These are phyloP conservation scores for Blastobotrys americana DNA, from an alignment of 805 yeast species.

Conservation along the genomic window DNA sequence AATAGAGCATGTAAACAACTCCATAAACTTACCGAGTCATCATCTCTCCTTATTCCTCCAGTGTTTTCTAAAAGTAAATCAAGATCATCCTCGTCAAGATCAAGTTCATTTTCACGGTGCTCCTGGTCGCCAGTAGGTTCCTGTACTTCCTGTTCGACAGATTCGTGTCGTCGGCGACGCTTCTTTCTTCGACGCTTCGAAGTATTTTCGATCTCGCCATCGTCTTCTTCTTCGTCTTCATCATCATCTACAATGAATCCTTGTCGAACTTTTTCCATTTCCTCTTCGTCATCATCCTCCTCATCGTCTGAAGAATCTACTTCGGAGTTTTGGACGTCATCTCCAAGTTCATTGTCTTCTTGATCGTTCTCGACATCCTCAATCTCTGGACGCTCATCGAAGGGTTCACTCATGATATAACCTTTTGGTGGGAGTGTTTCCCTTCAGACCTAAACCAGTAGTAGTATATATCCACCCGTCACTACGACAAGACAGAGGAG, in stretches of 20 bases:
- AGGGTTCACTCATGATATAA: conserved; percentile 7
- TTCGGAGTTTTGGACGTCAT: conserved; percentile 33
- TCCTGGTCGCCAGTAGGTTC: conserved; percentile 15
- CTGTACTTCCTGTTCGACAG: conserved; percentile 12
- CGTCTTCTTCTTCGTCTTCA: conserved; percentile 48
- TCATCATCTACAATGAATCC: conserved; percentile 94
- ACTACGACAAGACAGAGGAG: too few species aligned
- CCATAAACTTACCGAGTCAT: too few species aligned
- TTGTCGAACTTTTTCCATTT: conserved; percentile 63
- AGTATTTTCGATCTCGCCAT: conserved; percentile 15
- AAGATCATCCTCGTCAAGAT: conserved; percentile 89
- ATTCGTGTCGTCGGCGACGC: conserved; percentile 16
- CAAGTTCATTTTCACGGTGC: conserved; percentile 40
- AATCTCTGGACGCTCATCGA: conserved; percentile 4
- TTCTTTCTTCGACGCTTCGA: conserved; percentile 21
- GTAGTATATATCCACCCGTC: too few species aligned
- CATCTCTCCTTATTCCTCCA: conserved; percentile 42
- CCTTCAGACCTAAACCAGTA: too few species aligned
- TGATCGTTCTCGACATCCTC: conserved; percentile 18
- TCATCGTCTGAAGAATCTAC: conserved; percentile 85
- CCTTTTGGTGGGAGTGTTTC: not conserved
- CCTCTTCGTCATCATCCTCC: conserved; percentile 90
- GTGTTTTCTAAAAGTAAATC: conserved; percentile 86
- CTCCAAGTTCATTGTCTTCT: conserved; percentile 11
- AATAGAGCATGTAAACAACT: not conserved